These are phyloP conservation scores for Cruciata laevipes DNA, from an alignment of 257 asterid genomes.

Conservation along the genomic window DNA sequence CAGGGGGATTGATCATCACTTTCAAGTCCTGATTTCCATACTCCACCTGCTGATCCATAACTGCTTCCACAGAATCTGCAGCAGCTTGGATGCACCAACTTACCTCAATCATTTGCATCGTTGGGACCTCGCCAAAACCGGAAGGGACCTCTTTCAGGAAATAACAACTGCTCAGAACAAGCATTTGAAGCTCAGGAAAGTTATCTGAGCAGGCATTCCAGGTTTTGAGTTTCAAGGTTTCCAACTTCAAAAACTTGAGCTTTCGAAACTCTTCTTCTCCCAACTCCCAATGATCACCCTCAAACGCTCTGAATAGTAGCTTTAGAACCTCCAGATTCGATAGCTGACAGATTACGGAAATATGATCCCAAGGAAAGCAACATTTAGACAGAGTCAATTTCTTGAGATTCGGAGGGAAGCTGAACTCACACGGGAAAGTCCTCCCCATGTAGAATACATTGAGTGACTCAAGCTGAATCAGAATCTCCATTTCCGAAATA, in stretches of 20 bases:
- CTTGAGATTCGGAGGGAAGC: slow-evolving; percentile 17
- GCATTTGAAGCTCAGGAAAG: background rate
- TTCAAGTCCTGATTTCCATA: background rate
- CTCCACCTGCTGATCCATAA: background rate
- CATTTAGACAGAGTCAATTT: slow-evolving; percentile 14
- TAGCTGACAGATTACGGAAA: background rate
- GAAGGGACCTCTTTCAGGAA: background rate
- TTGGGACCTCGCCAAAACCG: background rate
- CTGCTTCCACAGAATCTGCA: background rate
- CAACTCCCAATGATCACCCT: slow-evolving; percentile 9
- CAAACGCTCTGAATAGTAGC: background rate
- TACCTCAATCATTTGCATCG: background rate
- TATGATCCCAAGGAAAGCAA: slow-evolving; percentile 1
- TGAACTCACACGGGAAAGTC: background rate
- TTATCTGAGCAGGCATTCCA: slow-evolving; percentile 1
- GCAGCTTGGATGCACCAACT: background rate
- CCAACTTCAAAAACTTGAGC: slow-evolving; percentile 1
- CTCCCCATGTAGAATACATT: background rate
- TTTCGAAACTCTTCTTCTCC: background rate
- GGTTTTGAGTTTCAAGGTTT: background rate
- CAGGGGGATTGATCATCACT: background rate
- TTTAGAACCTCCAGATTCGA: slow-evolving; percentile 11
- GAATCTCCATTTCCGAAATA: slow-evolving; percentile 4
- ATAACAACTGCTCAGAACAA: background rate
- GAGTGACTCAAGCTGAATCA: slow-evolving; percentile 15